Evolutionary conservation across 83 land plant genomes (phyloP).

Genomic region (Thuja plicata): DNA sequence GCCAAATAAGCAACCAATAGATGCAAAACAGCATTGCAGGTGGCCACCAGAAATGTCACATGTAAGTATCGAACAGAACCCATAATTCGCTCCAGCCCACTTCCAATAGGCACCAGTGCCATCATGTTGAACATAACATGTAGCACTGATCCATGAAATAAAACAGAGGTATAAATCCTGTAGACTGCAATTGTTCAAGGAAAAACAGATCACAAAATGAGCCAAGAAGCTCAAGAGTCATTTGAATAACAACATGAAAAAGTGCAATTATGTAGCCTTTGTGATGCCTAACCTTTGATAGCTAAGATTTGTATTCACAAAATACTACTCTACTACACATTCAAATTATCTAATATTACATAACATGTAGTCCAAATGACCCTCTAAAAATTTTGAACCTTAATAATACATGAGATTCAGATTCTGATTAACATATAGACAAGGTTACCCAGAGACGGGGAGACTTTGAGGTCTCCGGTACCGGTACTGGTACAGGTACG

Average conservation of each 20-base stretch:
- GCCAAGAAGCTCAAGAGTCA: neutral
- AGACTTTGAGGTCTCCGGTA: no score
- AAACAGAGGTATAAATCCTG: conserved; percentile 79
- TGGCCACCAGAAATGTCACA: conserved; percentile 69
- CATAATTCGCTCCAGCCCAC: conserved; percentile 92
- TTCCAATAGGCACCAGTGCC: conserved; percentile 90
- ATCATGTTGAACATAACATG: conserved; percentile 97
- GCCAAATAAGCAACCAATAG: conserved; percentile 67
- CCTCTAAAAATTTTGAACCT: neutral
- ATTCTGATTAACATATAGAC: neutral
- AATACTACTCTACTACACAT: neutral
- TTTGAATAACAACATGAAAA: neutral
- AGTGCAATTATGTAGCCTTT: neutral
- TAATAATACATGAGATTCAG: neutral
- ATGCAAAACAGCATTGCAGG: conserved; percentile 82
- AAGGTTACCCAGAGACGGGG: no score
- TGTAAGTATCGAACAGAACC: conserved; percentile 86
- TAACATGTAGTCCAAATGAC: neutral
- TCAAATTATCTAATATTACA: neutral
- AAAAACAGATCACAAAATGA: neutral
- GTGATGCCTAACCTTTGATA: neutral
- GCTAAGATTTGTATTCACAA: neutral
- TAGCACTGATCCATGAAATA: conserved; percentile 88
- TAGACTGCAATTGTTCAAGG: conserved; percentile 58
- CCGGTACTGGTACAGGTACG: no score